Evolutionary conservation across 352 stramenopile species (phyloP).

Genomic region (Pythium monospermum): DNA sequence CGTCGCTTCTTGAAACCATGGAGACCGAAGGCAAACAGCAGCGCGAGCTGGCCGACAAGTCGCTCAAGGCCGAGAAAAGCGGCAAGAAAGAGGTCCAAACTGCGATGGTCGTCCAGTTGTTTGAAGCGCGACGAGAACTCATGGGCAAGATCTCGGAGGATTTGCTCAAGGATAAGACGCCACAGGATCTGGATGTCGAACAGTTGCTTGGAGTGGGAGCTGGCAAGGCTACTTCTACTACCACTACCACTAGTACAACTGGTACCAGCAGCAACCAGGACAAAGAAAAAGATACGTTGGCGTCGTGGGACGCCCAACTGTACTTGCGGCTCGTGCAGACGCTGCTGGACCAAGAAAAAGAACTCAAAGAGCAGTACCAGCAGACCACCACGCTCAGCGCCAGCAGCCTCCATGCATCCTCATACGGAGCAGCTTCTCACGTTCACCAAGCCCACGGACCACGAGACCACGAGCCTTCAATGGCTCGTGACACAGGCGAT

Average conservation of each 20-base stretch:
- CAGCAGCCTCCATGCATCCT: background rate
- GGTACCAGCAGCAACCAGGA: background rate
- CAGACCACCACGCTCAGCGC: background rate
- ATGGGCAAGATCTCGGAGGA: constrained; percentile 70
- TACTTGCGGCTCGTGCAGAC: constrained; percentile 58
- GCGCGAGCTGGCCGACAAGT: constrained; percentile 55
- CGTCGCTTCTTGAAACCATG: constrained; percentile 1
- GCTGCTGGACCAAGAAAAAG: constrained; percentile 45
- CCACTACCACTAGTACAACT: background rate
- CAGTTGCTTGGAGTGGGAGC: background rate
- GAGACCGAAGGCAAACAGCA: constrained; percentile 25
- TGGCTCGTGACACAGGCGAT: background rate
- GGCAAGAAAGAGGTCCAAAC: constrained; percentile 34
- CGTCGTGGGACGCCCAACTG: constrained; percentile 63
- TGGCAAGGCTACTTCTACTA: background rate
- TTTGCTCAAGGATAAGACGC: constrained; percentile 56
- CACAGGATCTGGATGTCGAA: constrained; percentile 43
- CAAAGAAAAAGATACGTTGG: constrained; percentile 50
- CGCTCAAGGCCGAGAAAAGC: constrained; percentile 57
- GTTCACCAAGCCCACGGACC: background rate
- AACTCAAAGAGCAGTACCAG: constrained; percentile 32
- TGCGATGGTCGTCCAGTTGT: constrained; percentile 47
- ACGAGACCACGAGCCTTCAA: background rate
- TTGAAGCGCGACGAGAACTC: constrained; percentile 61
- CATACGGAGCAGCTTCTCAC: background rate